A percentile compares a stretch with the other conserved stretches of the same genome.
Evolutionary conservation across 1,139 yeast species (phyloP).

Genomic region (Blastobotrys serpentis): DNA sequence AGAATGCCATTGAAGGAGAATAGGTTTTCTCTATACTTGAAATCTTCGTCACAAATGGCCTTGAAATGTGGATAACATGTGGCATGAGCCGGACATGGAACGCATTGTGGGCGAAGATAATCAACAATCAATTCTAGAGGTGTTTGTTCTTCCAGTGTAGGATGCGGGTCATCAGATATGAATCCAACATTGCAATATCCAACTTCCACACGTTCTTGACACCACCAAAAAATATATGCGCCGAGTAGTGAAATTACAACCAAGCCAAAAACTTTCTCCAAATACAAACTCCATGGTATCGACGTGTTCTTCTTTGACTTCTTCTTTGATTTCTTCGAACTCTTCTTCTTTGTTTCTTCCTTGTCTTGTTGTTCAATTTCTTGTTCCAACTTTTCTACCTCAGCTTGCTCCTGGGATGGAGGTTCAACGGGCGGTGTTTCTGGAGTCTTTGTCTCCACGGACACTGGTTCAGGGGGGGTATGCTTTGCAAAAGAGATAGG

Average conservation of each 20-base stretch:
- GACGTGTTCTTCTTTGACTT: conserved; percentile 15
- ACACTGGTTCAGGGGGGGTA: conserved; percentile 9
- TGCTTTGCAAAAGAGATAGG: neutral
- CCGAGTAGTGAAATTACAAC: conserved; percentile 21
- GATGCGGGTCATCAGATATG: conserved; percentile 16
- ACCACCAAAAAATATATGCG: conserved; percentile 34
- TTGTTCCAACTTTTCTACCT: conserved; percentile 15
- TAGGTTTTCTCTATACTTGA: conserved; percentile 55
- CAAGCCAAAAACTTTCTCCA: conserved; percentile 14
- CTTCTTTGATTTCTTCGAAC: conserved; percentile 9
- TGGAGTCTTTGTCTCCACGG: conserved; percentile 6
- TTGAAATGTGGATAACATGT: conserved; percentile 61
- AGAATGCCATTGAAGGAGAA: conserved; percentile 53
- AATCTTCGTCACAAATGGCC: conserved; percentile 70
- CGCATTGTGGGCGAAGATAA: conserved; percentile 60
- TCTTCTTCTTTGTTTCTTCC: conserved; percentile 17
- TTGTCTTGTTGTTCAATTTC: conserved; percentile 15
- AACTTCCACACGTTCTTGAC: conserved; percentile 32
- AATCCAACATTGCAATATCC: conserved; percentile 41
- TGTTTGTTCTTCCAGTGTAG: conserved; percentile 13
- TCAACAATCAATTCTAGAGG: conserved; percentile 25
- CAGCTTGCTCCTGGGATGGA: conserved; percentile 6
- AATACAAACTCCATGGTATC: conserved; percentile 9
- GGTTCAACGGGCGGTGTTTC: conserved; percentile 9
- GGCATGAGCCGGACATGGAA: conserved; percentile 80